Percentiles rank a stretch among this genome's conserved stretches.
Evolutionary conservation across 768 basidiomycete species (phyloP).

Genomic region (Obba rivulosa): DNA sequence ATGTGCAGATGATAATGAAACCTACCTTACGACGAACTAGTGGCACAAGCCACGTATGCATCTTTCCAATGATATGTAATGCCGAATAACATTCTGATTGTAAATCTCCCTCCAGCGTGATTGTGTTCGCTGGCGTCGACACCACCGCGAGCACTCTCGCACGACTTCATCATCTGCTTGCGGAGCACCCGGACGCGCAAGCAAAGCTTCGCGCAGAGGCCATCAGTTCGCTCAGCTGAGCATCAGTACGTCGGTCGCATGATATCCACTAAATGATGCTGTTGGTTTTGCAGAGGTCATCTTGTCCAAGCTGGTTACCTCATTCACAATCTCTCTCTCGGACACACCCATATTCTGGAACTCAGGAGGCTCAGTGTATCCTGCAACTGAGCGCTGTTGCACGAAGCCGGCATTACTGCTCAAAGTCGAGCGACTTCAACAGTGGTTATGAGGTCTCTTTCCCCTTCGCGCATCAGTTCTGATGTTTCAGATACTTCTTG

Average conservation of each 20-base stretch:
- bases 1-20: slow-evolving; percentile 14
- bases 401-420: too few relatives aligned
- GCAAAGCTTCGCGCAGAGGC: slow-evolving; percentile 23
- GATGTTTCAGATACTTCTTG: too few relatives aligned
- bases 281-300: slow-evolving; percentile 15
- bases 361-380: too few relatives aligned
- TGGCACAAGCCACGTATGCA: slow-evolving; percentile 22
- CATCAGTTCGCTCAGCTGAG: slow-evolving; percentile 15
- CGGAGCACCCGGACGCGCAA: slow-evolving; percentile 21
- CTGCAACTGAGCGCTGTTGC: too few relatives aligned
- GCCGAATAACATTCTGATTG: not conserved
- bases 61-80: not conserved
- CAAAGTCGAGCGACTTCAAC: too few relatives aligned
- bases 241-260: slow-evolving; percentile 7
- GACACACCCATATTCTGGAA: too few relatives aligned
- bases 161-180: slow-evolving; percentile 22
- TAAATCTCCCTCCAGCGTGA: slow-evolving; percentile 9
- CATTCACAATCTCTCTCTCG: slow-evolving; percentile 7
- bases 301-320: slow-evolving; percentile 8
- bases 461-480: too few relatives aligned
- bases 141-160: slow-evolving; percentile 26
- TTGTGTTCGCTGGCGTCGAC: slow-evolving; percentile 22
- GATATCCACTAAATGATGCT: too few relatives aligned
- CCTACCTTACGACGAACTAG: slow-evolving; percentile 20
- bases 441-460: too few relatives aligned